Base-by-base conservation (phyloP, 179 eudicot species). In the Spergularia azorica region DNA sequence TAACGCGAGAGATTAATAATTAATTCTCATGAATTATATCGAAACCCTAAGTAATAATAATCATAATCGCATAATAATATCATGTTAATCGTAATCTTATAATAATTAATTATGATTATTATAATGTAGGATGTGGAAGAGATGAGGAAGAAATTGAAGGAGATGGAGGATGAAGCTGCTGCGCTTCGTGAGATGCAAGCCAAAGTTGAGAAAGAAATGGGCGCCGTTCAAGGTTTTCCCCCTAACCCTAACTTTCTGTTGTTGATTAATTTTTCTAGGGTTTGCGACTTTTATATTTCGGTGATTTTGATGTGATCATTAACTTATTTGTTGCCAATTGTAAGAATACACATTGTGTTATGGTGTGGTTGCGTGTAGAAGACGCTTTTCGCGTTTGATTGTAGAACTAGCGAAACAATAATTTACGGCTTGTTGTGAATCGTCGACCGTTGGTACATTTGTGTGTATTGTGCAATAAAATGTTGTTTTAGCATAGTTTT, bases 151-250 rank as follows among this genome's bases (percentile, higher is more conserved):
- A 73, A 84, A 61, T 81, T 87, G 81, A 87, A 87, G 81, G 90
- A 87, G 60, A 85, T 87, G 90, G 90, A 87, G 51, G 90, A 85
- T 20, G 90, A 87, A 78, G 87, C 90, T 13, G 81, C 85, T 55
- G 88, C 90, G 65, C 85, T 87, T 64, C 82, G 87, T 62, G 90
- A 87, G 65, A 87, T 85, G 90, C 90, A 87, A 77, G 87, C 90
- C 14, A 85, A 87, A 79, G 88, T 87, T 39, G 87, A 87, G 84
- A 85, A 85, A 51, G 88, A 87, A 38, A 87, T 87, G 87, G 85
- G 88, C 69, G 76, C 88, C 70, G 84, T 79, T 72, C 90, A 87
- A 87, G 90, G 90, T 84, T 57, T 14, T 52, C n/a, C 20, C 38
- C 15, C 14, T 17, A 16, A 20, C 2, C 36, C 38, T 6, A 7